Percentiles rank a stretch among this genome's conserved stretches.
Conservation (phyloP, 1,284 basidiomycete genomes). For the Ustilago tritici region DNA sequence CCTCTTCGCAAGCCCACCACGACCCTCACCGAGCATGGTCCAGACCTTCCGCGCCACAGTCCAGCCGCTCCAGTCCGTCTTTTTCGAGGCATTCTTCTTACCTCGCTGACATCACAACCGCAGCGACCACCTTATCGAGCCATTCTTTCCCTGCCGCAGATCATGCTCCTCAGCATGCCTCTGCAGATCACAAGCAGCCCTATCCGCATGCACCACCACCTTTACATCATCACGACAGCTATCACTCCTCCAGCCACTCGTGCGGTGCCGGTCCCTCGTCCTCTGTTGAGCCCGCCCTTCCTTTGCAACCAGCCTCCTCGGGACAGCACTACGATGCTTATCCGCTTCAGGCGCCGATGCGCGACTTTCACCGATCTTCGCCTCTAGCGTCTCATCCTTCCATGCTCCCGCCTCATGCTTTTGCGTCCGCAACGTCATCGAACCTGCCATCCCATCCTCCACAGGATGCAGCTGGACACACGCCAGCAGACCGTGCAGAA, state of each 20-base stretch:
- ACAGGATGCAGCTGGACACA: conserved; percentile 3
- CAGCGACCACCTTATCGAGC: neutral
- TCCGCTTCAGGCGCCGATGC: conserved; percentile 25
- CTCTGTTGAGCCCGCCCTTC: neutral
- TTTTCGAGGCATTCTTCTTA: conserved; percentile 8
- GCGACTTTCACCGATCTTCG: conserved; percentile 31
- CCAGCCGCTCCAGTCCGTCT: conserved; percentile 6
- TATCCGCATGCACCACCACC: conserved; percentile 20
- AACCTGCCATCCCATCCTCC: neutral
- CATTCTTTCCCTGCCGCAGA: neutral
- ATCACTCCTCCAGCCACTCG: conserved; percentile 13
- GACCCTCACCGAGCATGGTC: conserved; percentile 14
- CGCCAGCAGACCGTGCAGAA: conserved; percentile 1
- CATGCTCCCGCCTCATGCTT: conserved; percentile 24
- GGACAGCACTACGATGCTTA: conserved; percentile 16
- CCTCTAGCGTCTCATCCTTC: conserved; percentile 17
- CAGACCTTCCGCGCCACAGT: conserved; percentile 7
- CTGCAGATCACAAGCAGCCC: conserved; percentile 16
- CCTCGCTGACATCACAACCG: neutral
- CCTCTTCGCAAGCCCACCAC: neutral
- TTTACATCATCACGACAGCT: conserved; percentile 9
- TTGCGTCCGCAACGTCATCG: neutral
- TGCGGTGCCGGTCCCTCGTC: conserved; percentile 15
- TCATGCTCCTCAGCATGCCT: conserved; percentile 6
- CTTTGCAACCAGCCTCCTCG: conserved; percentile 9